Conservation (phyloP, 106 monocot genomes). For the Ottelia alismoides region DNA sequence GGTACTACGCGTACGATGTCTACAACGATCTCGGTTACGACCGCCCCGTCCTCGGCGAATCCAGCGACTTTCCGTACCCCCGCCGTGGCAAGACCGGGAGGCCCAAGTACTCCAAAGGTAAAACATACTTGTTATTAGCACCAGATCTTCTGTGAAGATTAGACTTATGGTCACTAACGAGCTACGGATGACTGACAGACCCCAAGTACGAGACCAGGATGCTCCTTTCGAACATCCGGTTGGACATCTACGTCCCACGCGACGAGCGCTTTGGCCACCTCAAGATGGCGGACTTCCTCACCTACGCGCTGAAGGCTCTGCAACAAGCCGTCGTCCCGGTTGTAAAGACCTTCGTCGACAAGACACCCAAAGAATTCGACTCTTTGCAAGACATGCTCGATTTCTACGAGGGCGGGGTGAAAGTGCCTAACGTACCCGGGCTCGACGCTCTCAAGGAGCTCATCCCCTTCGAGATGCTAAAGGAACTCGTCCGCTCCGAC, state of each 20-base stretch:
- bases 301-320: constrained; percentile 45
- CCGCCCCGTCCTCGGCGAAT: constrained; percentile 37
- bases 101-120: constrained; percentile 14
- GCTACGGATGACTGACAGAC: constrained; percentile 21
- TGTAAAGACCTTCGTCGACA: constrained; percentile 28
- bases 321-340: constrained; percentile 27
- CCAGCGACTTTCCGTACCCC: constrained; percentile 34
- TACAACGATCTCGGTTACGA: constrained; percentile 48
- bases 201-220: constrained; percentile 53
- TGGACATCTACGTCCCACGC: constrained; percentile 70
- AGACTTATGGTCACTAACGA: neutral
- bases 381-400: constrained; percentile 49
- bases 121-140: neutral
- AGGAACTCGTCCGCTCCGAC: constrained; percentile 29
- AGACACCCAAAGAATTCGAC: constrained; percentile 53
- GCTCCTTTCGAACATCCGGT: constrained; percentile 12
- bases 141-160: neutral
- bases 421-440: constrained; percentile 16
- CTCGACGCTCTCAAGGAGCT: constrained; percentile 10
- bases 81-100: constrained; percentile 45
- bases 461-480: constrained; percentile 56
- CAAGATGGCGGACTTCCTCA: constrained; percentile 79
- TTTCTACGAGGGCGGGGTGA: constrained; percentile 48
- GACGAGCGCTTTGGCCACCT: constrained; percentile 86
- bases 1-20: constrained; percentile 37